Conservation (phyloP, 2,329 filamentous ascomycete genomes). For the Fusarium sarcochroum region DNA sequence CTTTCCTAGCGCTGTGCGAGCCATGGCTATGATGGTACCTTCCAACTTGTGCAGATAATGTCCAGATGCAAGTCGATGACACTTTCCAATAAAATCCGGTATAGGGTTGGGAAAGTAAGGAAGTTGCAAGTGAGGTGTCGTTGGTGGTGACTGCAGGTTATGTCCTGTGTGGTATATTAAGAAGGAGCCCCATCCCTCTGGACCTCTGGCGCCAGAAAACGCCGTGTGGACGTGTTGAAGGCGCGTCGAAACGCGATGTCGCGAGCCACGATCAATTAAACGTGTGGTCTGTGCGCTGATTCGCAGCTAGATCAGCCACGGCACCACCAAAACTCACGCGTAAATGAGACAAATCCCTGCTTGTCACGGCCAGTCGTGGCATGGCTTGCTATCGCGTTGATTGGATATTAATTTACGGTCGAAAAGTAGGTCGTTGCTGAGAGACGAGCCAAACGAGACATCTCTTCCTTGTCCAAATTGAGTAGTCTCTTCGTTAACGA, state of each 20-base stretch:
- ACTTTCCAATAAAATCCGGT: slow-evolving; percentile 42
- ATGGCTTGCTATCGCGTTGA: slow-evolving; percentile 25
- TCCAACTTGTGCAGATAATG: slow-evolving; percentile 25
- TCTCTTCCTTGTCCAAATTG: slow-evolving; percentile 23
- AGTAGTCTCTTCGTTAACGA: slow-evolving; percentile 34
- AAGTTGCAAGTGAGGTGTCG: slow-evolving; percentile 39
- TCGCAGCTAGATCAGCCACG: slow-evolving; percentile 36
- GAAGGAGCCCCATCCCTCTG: slow-evolving; percentile 29
- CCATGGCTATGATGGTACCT: slow-evolving; percentile 46
- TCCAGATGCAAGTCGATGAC: slow-evolving; percentile 30
- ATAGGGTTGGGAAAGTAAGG: slow-evolving; percentile 31
- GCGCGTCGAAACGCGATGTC: slow-evolving; percentile 53
- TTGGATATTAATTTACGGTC: slow-evolving; percentile 26
- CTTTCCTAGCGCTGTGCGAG: slow-evolving; percentile 54
- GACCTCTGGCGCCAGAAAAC: slow-evolving; percentile 44
- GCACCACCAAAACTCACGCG: slow-evolving; percentile 19
- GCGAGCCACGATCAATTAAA: slow-evolving; percentile 50
- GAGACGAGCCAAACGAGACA: slow-evolving; percentile 8
- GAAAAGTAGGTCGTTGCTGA: slow-evolving; percentile 18
- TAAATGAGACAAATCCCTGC: neutral
- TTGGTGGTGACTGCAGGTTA: slow-evolving; percentile 36
- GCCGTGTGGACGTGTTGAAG: slow-evolving; percentile 38
- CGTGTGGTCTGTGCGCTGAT: slow-evolving; percentile 43
- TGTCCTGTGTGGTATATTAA: slow-evolving; percentile 37
- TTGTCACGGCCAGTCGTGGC: slow-evolving; percentile 4